Evolutionary conservation across 331 rosid species (phyloP), one percentile per base, ranked within the genome.

Genomic region (Cydonia oblonga): DNA sequence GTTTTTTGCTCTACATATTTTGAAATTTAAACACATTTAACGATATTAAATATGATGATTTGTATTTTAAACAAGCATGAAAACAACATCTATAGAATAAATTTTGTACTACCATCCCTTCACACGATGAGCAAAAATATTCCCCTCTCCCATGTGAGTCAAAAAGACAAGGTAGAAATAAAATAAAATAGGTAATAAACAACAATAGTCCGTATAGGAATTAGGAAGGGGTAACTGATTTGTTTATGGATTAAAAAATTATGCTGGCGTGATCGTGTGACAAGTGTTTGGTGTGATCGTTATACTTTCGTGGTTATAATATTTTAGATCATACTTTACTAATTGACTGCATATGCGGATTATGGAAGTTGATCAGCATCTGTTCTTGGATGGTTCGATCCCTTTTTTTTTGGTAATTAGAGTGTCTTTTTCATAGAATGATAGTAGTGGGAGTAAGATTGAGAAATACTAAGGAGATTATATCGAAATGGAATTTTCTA

Each of bases 1-100:
- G 0, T 2, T 38, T 38, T 38, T 9, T 4, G 1, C 1, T 9
- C 0, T 38, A 9, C 1, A 38, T 0, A 0, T 35, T 35, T 35
- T 2, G 1, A 35, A 35, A 0, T 33, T 38, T 38, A 2, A 35
- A 9, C 13, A 35, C 1, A 35, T 35, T 35, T 35, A 35, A 35
- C 13, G 1, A 38, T 38, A 38, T 38, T 38, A 38, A 38, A 38
- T 9, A 38, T 9, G 42, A 38, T 1, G 13, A 38, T 35, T 35
- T 0, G 13, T 0, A 35, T 35, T 35, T 35, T 2, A 9, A 35
- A 9, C 42, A 2, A 1, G 3, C 12, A 35, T 35, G 40, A 33
- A 33, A 33, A 33, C 40, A 35, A 35, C 3, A 35, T 35, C 40
- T 35, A 35, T 35, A 9, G 10, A 29, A 29, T 29, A 29, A 10